Conservation (phyloP, 441 rosid species). For the Brassica balearica region DNA sequence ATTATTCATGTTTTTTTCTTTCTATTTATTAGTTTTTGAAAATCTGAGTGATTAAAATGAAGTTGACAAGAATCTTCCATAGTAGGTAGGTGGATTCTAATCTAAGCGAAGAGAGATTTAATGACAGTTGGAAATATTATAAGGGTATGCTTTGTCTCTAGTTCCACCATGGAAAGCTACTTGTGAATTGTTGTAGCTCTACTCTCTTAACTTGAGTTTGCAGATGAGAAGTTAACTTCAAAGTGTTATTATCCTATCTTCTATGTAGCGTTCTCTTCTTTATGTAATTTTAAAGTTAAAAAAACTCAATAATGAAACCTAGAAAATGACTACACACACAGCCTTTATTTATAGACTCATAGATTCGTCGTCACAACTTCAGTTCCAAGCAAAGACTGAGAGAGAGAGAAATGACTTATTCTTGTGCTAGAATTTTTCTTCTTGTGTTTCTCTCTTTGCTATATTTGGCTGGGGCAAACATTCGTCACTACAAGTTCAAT, state of each 20-base stretch:
- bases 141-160: not conserved
- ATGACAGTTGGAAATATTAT: not conserved
- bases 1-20: not conserved
- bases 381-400: constrained; percentile 26
- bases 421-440: constrained; percentile 43
- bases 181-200: not conserved
- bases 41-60: not conserved
- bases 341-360: constrained; percentile 38
- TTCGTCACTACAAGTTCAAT: constrained; percentile 65
- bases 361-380: constrained; percentile 24
- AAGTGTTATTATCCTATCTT: not conserved
- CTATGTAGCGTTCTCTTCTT: constrained; percentile 21
- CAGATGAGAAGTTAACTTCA: constrained; percentile 34
- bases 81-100: constrained; percentile 9
- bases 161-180: constrained; percentile 24
- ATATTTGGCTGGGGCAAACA: constrained; percentile 50
- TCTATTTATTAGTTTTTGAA: not conserved
- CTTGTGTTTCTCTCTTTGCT: constrained; percentile 47
- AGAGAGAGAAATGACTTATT: constrained; percentile 32
- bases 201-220: constrained; percentile 2
- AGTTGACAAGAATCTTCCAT: not conserved
- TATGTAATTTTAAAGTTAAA: constrained; percentile 29
- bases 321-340: constrained; percentile 8
- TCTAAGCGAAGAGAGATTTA: not conserved
- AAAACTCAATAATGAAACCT: not conserved